Conservation (phyloP, 148 eudicot genomes). For the Spergularia bocconei region DNA sequence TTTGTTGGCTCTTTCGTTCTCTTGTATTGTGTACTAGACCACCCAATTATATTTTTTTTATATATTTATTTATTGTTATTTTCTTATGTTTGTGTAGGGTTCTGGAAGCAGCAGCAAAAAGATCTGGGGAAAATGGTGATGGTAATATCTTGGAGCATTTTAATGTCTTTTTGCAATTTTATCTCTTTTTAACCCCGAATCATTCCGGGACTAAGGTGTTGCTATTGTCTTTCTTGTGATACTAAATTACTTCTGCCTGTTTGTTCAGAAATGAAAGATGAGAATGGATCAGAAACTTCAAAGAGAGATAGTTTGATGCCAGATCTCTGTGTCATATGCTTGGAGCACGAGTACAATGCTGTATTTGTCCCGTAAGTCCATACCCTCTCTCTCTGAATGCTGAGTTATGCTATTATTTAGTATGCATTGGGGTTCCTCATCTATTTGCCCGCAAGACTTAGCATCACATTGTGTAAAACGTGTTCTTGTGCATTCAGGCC, state of each 20-base stretch:
- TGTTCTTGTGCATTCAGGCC: too few species aligned
- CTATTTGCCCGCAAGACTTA: too few species aligned
- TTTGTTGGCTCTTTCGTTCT: neutral
- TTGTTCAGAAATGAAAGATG: conserved; percentile 52
- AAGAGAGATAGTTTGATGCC: conserved; percentile 69
- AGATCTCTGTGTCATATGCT: conserved; percentile 95
- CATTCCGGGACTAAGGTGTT: too few species aligned
- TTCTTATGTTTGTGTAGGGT: conserved; percentile 51
- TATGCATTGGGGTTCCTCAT: too few species aligned
- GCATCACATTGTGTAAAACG: too few species aligned
- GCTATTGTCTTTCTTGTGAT: neutral
- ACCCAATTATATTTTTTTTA: neutral
- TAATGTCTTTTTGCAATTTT: neutral
- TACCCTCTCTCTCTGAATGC: neutral
- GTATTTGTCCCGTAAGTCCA: conserved; percentile 93
- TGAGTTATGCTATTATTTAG: neutral
- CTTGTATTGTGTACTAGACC: neutral
- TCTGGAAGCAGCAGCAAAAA: conserved; percentile 85
- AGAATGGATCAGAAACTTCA: conserved; percentile 56
- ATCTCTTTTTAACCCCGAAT: too few species aligned
- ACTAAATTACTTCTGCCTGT: conserved; percentile 17
- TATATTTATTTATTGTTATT: too few species aligned
- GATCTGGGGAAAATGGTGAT: conserved; percentile 51
- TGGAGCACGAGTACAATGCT: conserved; percentile 91
- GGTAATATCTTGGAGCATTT: conserved; percentile 35